phyloP scores from a whole-genome alignment of 495 filamentous ascomycete species.

The Aspergillus funiculosus region DNA sequence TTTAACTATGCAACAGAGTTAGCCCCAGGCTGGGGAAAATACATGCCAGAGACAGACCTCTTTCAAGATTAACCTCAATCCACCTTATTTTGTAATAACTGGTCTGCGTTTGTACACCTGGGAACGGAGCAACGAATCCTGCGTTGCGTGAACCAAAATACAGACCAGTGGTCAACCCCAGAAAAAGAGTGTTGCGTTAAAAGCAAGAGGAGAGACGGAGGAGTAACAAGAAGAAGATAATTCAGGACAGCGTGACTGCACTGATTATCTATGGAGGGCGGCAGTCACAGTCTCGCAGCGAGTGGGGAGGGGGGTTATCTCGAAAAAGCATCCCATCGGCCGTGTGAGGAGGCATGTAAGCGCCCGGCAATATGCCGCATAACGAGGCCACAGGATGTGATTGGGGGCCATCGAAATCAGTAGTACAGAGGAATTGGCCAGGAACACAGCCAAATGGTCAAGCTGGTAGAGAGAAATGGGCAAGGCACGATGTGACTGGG shows the following conservation, averaged over 20 bases:
- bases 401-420: slow-evolving; percentile 22
- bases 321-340: slow-evolving; percentile 6
- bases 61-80: neutral
- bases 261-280: slow-evolving; percentile 36
- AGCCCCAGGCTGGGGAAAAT: neutral
- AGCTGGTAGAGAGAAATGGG: slow-evolving; percentile 8
- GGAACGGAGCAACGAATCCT: slow-evolving; percentile 26
- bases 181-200: slow-evolving; percentile 11
- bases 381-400: slow-evolving; percentile 21
- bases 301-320: slow-evolving; percentile 4
- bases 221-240: slow-evolving; percentile 11
- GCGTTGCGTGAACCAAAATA: slow-evolving; percentile 21
- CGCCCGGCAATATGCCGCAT: slow-evolving; percentile 26
- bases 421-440: slow-evolving; percentile 12
- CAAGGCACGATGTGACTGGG: slow-evolving; percentile 23
- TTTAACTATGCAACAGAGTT: neutral
- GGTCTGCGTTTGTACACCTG: slow-evolving; percentile 3
- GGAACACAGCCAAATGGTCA: slow-evolving; percentile 13
- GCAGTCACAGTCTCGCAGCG: slow-evolving; percentile 1
- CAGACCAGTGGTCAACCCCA: slow-evolving; percentile 25
- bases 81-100: slow-evolving; percentile 9
- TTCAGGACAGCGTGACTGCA: slow-evolving; percentile 18
- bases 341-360: slow-evolving; percentile 24
- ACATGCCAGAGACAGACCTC: neutral
- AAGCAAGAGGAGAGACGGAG: slow-evolving; percentile 10